Evolutionary conservation across 805 yeast genomes (phyloP).

Genomic region (Brettanomyces anomalus): DNA sequence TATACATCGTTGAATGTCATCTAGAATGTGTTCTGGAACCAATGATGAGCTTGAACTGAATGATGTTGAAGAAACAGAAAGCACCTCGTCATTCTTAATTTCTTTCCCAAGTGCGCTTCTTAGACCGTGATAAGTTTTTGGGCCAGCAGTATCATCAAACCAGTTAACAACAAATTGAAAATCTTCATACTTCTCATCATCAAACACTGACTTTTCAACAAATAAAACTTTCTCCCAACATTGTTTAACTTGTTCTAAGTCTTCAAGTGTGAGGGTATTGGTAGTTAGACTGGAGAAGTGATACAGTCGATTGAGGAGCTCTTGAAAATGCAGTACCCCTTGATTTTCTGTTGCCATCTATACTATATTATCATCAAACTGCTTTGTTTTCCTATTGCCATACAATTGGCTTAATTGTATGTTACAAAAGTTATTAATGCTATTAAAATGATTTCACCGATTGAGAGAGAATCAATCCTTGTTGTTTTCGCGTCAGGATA

Average conservation of each 20-base stretch:
- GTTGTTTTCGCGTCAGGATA: too few species aligned
- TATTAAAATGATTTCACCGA: too few species aligned
- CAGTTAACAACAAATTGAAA: conserved; percentile 9
- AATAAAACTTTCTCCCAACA: conserved; percentile 20
- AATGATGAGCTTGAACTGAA: too few species aligned
- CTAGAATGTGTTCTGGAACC: neutral
- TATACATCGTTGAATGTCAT: neutral
- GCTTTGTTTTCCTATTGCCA: too few species aligned
- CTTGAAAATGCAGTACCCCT: neutral
- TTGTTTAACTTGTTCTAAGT: neutral
- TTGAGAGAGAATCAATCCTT: too few species aligned
- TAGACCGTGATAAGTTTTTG: neutral
- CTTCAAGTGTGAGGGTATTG: neutral
- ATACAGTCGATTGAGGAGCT: neutral
- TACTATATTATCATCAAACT: too few species aligned
- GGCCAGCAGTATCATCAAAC: neutral
- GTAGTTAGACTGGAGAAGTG: neutral
- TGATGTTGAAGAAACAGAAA: neutral
- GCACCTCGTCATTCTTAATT: neutral
- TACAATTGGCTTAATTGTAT: too few species aligned
- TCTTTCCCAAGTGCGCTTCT: neutral
- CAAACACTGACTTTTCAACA: conserved; percentile 14
- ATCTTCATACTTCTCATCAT: conserved; percentile 9
- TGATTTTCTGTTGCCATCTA: too few species aligned
- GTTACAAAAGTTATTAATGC: too few species aligned